Evolutionary conservation across 2,329 filamentous ascomycete genomes (phyloP), one percentile per base, ranked within the genome.

Genomic region (Calycina marina): DNA sequence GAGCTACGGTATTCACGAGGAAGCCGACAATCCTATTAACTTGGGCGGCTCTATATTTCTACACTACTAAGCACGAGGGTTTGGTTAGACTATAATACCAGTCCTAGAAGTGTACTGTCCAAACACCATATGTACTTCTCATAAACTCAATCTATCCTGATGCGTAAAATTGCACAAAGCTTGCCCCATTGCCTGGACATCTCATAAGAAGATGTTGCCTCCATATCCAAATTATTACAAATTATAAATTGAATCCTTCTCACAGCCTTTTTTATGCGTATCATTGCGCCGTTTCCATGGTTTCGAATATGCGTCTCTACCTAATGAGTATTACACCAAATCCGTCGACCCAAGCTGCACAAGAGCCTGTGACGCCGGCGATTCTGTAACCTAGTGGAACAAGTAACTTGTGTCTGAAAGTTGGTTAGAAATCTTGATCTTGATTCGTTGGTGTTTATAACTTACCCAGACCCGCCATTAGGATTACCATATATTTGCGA

Each of bases 331-430:
- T 74, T 35, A 93, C 63, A 6, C 81, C 78, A 53, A 94, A 83
- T 4, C 81, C 80, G 53, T 93, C 84, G 14, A 94, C 60, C 83
- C 83, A 93, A 30, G 69, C 54, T 22, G 67, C 84, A 49, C 75
- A 82, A 31, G 80, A 82, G 35, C 90, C 90, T 8, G 82, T 79
- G 41, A 96, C 67, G 37, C 90, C 90, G 39, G 81, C 86, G 50
- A 96, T 77, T 43, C 67, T 82, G 58, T 90, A 94, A 30, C 88
- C 88, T 44, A 80, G 68, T 8, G 90, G 90, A 31, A 88, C 84
- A 45, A 96, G 81, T 39, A 98, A 65, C 18, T 77, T 90, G 54
- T 86, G 78, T 41, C 88, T 94, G 45, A 1, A 11, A 12, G 33
- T 57, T 47, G 52, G 44, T 36, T 14, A 28, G n/a, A 12, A 27